Percentiles rank a stretch among this genome's conserved stretches.
phyloP scores from a whole-genome alignment of 176 grass and related monocot species.

The Canna indica region DNA sequence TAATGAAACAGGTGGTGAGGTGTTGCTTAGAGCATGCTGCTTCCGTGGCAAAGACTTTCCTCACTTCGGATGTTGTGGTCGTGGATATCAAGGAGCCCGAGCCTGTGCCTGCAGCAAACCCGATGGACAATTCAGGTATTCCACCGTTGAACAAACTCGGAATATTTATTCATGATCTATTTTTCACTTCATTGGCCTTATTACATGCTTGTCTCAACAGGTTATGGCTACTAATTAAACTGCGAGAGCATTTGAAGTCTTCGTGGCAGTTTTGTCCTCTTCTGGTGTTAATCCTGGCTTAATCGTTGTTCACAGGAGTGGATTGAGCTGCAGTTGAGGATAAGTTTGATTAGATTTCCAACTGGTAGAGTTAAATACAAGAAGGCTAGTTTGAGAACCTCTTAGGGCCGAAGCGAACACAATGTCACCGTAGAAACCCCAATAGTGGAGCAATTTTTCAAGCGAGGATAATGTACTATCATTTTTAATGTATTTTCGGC shows the following conservation, averaged over 20 bases:
- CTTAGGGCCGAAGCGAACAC: background rate
- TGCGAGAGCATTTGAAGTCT: background rate
- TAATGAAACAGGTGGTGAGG: constrained; percentile 65
- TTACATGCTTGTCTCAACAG: background rate
- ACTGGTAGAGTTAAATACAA: background rate
- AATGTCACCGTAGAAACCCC: background rate
- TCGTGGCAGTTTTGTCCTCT: background rate
- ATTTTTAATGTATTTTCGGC: too few species aligned
- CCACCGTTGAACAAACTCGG: too few species aligned
- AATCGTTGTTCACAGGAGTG: background rate
- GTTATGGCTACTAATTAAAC: constrained; percentile 8
- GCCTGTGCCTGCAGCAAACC: constrained; percentile 38
- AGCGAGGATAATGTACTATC: too few species aligned
- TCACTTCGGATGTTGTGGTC: constrained; percentile 74
- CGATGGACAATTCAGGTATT: constrained; percentile 85
- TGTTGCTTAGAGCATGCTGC: constrained; percentile 86
- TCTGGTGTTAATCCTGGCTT: background rate
- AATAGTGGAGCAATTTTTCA: too few species aligned
- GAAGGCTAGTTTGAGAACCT: background rate
- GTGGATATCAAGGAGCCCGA: constrained; percentile 88
- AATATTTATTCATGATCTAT: background rate
- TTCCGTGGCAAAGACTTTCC: constrained; percentile 91
- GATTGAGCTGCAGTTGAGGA: background rate
- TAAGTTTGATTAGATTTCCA: background rate
- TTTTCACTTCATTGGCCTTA: background rate